phyloP scores from a whole-genome alignment of 352 stramenopile genomes.

The Phytopythium aichiense region DNA sequence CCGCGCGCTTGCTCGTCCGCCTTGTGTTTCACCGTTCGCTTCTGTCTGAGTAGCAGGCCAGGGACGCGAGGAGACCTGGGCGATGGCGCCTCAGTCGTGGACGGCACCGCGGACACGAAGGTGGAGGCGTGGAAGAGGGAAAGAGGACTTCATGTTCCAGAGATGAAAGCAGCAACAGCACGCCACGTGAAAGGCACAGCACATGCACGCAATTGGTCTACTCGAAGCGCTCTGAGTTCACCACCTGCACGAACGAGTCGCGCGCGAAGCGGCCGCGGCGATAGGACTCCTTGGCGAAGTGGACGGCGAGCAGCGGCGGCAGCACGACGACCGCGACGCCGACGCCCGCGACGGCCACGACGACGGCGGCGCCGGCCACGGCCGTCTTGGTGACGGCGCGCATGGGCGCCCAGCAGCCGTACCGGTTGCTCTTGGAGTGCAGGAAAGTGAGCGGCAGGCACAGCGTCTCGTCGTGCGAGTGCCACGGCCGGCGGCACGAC shows the following conservation, averaged over 20 bases:
- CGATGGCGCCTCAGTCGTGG: too few species aligned
- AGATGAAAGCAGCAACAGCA: not conserved
- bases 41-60: not conserved
- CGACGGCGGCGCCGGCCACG: constrained; percentile 42
- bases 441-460: constrained; percentile 68
- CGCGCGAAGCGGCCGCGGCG: constrained; percentile 36
- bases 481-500: constrained; percentile 66
- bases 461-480: constrained; percentile 67
- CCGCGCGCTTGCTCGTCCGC: not conserved
- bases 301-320: constrained; percentile 59
- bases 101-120: too few species aligned
- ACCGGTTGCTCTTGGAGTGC: constrained; percentile 60
- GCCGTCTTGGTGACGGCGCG: constrained; percentile 69
- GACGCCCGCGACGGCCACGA: constrained; percentile 46
- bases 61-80: too few species aligned
- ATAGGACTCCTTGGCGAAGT: constrained; percentile 47
- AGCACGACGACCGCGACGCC: constrained; percentile 67
- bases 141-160: not conserved
- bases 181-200: not conserved
- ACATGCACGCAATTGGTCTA: not conserved
- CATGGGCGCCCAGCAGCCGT: constrained; percentile 57
- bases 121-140: not conserved
- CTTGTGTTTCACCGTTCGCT: not conserved
- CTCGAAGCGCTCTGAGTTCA: constrained; percentile 9
- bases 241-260: constrained; percentile 27